Base-by-base conservation (phyloP, 768 basidiomycete species). In the Panellus pusillus region DNA sequence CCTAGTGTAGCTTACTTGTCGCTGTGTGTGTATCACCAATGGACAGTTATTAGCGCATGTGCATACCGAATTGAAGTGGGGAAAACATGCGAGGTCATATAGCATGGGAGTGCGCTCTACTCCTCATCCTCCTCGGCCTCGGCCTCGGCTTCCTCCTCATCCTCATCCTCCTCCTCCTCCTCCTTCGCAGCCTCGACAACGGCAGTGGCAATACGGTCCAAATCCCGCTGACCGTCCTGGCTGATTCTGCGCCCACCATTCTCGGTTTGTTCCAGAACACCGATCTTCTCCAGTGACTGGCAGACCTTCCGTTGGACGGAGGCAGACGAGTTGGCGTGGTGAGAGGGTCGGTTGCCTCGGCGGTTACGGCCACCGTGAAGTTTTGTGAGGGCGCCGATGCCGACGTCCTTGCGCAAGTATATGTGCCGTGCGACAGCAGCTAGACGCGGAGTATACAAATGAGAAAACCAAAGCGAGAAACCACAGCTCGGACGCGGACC, bases 351-450 rank as follows among this genome's bases (percentile, higher is more conserved):
- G 83, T 93, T 92, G 47, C 97, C 97, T 57, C 97, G 91, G 66
- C 93, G 82, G 79, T 94, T 93, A 70, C 91, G 87, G 60, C 91
- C 91, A 72, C 97, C 97, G 77, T 98, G 94, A 38, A 98, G 89
- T 82, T 97, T 98, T 75, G 83, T 86, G 35, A 97, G 83, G 27
- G 90, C 90, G 66, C 93, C 94, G 61, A 96, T 84, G 66, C 94
- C 94, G 65, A 95, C 92, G 69, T 92, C 89, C 79, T 96, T 95
- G 72, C 96, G 92, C 72, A 99, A 90, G 84, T 99, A 98, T 75
- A 98, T 97, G 87, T 98, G 96, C 68, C 96, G 89, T 75, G 96
- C 96, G 66, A 98, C 77, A 61, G 95, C 92, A 70, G 95, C 95
- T 97, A 66, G 39, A 49, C 4, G 32, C 2, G 27, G 40, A 17